Evolutionary conservation across 441 rosid genomes (phyloP).

Genomic region (Adansonia rubrostipa): DNA sequence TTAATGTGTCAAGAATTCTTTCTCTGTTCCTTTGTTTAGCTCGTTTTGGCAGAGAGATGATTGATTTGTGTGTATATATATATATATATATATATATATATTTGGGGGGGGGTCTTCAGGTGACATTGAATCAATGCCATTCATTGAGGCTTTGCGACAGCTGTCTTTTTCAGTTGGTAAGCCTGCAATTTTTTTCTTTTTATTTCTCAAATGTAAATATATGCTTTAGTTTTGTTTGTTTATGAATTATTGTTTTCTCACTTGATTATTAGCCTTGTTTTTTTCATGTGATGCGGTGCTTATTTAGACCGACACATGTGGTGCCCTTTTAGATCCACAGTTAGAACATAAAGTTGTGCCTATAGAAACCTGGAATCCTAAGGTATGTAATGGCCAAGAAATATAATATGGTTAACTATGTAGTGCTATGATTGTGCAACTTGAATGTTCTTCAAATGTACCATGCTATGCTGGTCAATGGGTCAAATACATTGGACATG

Average conservation of each 20-base stretch:
- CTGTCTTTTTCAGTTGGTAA: constrained; percentile 78
- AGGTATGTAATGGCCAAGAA: constrained; percentile 9
- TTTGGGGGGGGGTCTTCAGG: constrained; percentile 36
- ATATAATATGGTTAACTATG: neutral
- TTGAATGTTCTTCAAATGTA: neutral
- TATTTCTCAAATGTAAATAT: constrained; percentile 11
- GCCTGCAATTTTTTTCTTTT: constrained; percentile 29
- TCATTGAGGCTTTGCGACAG: constrained; percentile 77
- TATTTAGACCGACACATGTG: neutral
- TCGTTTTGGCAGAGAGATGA: neutral
- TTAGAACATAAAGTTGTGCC: neutral
- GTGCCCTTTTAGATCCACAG: neutral
- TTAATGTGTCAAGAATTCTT: constrained; percentile 1
- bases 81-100: no score
- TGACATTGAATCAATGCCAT: constrained; percentile 77
- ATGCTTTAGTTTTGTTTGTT: constrained; percentile 14
- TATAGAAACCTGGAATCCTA: neutral
- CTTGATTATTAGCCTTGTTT: constrained; percentile 1
- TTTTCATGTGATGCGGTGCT: neutral
- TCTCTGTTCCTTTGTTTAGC: neutral
- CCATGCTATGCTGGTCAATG: neutral
- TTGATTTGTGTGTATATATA: neutral
- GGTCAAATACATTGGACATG: constrained; percentile 9
- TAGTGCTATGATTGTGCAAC: neutral
- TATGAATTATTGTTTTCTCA: neutral